Base-by-base conservation (phyloP, 2,329 filamentous ascomycete species). In the Trichothecium roseum region DNA sequence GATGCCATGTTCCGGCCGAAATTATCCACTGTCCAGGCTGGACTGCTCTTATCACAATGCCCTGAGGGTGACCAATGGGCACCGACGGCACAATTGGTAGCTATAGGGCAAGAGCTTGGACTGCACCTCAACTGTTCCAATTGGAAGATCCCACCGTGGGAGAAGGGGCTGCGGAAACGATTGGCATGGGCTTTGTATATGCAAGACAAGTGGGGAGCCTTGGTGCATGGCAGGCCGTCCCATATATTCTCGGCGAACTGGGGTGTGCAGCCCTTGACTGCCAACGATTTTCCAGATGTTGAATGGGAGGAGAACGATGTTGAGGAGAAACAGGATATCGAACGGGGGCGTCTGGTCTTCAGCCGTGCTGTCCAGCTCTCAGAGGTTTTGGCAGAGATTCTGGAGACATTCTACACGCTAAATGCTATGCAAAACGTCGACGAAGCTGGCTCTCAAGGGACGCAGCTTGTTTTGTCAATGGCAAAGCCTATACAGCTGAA, bases 101-200 rank as follows among this genome's bases (percentile, higher is more conserved):
- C 87, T 16, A 78, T 91, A 29, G 81, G 76, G 1, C 87, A 94
- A 55, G 86, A 94, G 55, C 69, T 95, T 3, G 88, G 88, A 32
- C 64, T 95, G 28, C 87, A 95, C 54, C 75, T 94, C 28, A 86
- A 94, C 57, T 94, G 86, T 60, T 76, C 81, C 5, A 68, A 69
- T 35, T 94, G 88, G 88, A 84, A 84, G 42, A 89, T 94, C 36
- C 84, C 87, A 18, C 69, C 71, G 0, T 94, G 87, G 86, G 87
- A 94, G 56, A 81, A 83, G 46, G 83, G 85, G 0, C 57, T 94
- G 39, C 72, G 88, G 41, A 91, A 89, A 54, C 75, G 88, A 33
- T 72, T 94, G 29, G 86, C 85, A 1, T 94, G 88, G 87, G 87
- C 84, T 3, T 59, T 94, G 34, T 94, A 91, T 54, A 89, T 93